Evolutionary conservation across 129 eudicot genomes (phyloP), one percentile per base, ranked within the genome.

Genomic region (Heracleum sosnowskyi): DNA sequence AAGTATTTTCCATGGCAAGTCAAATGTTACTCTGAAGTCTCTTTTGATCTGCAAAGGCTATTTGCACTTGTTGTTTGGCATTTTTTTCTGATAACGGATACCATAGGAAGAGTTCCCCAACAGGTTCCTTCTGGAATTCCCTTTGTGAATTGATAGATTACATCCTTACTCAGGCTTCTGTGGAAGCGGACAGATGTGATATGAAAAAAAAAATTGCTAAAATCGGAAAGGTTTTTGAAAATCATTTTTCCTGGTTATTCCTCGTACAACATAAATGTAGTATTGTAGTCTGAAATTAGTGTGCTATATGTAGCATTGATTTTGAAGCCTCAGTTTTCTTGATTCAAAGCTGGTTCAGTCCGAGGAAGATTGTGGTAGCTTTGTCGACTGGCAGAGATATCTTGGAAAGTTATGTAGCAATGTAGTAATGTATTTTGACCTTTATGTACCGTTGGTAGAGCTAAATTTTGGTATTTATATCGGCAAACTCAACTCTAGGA

Each of bases 61-160:
- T 81, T 91, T 82, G 66, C 92, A 10, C 29, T 86, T 64, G 90
- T 90, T 24, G 97, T 91, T 70, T 91, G 98, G 98, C 82, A 53
- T 53, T 91, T 91, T 91, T 64, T 95, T 95, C 77, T 79, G 83
- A 39, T 79, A 72, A 69, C 82, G 98, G 76, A 95, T 95, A 87
- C 97, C 92, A 8, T 92, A 92, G 18, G 99, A 92, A 82, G 98
- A 95, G 92, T 90, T 74, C 62, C 97, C 39, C 75, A 41, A 79
- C 76, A 76, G 82, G 91, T 91, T 76, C 83, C 87, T 75, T 95
- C 98, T 72, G 97, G 98, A 45, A 82, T 95, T 69, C 98, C 98
- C n/a, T 90, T 95, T 75, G 89, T 95, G 79, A 81, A 90, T 64
- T 64, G 24, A 84, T 90, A 82, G 15, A 18, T 4, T 2, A 73